These are phyloP conservation scores for Dillenia turbinata DNA, from an alignment of 164 flowering plant genomes.

Conservation along the genomic window DNA sequence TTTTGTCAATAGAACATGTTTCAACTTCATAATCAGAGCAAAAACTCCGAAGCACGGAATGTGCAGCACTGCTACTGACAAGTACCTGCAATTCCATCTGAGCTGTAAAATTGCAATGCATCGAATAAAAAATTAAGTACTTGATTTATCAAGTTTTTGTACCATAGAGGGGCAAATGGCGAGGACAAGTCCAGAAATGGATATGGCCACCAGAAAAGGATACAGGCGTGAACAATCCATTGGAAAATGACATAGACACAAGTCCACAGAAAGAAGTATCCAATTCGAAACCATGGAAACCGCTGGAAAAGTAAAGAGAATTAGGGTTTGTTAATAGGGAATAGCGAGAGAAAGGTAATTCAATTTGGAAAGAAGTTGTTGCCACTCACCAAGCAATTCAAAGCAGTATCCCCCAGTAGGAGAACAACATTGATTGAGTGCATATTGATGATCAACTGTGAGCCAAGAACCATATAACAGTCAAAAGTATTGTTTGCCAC, in stretches of 20 bases:
- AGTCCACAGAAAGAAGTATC: slow-evolving; percentile 85
- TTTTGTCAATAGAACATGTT: slow-evolving; percentile 41
- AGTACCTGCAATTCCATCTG: slow-evolving; percentile 54
- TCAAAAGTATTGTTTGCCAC: no score
- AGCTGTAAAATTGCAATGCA: neutral
- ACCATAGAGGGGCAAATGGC: slow-evolving; percentile 54
- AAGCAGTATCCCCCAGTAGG: slow-evolving; percentile 67
- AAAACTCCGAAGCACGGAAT: slow-evolving; percentile 74
- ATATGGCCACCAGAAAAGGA: slow-evolving; percentile 54
- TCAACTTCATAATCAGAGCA: slow-evolving; percentile 49
- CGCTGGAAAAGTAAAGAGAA: slow-evolving; percentile 32
- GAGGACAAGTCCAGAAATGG: slow-evolving; percentile 69
- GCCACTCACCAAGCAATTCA: slow-evolving; percentile 71
- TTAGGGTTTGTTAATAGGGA: neutral
- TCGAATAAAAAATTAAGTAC: neutral
- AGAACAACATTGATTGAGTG: slow-evolving; percentile 82
- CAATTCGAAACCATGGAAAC: slow-evolving; percentile 84
- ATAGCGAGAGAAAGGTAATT: neutral
- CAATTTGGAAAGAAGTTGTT: neutral
- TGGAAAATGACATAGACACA: slow-evolving; percentile 61
- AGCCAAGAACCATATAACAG: neutral
- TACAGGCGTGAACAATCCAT: slow-evolving; percentile 79
- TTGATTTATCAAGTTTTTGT: neutral
- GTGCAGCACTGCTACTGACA: slow-evolving; percentile 67
- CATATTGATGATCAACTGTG: slow-evolving; percentile 71